Conservation (phyloP, 1,139 yeast species). For the Candida neerlandica region DNA sequence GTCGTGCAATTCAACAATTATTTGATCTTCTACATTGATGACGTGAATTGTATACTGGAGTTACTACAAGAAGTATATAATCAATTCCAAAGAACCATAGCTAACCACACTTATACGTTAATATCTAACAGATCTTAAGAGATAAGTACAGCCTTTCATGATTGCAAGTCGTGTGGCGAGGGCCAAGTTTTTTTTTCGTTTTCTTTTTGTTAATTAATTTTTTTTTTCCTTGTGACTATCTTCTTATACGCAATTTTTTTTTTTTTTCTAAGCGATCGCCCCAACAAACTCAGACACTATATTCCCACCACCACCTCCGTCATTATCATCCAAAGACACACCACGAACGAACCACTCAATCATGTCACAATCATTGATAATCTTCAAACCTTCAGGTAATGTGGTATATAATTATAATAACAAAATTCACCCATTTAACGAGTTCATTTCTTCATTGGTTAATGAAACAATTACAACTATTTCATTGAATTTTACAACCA, state of each 20-base stretch:
- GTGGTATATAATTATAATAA: slow-evolving; percentile 41
- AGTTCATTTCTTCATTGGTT: slow-evolving; percentile 38
- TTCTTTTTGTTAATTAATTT: background rate
- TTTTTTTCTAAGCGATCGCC: background rate
- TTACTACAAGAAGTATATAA: too few relatives aligned
- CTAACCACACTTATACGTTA: background rate
- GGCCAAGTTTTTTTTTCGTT: background rate
- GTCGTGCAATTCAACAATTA: background rate
- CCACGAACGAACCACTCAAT: background rate
- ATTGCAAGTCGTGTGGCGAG: background rate
- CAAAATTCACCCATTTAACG: slow-evolving; percentile 45
- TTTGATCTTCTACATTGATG: too few relatives aligned
- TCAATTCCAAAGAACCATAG: background rate
- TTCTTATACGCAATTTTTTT: slow-evolving; percentile 1
- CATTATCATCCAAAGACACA: background rate
- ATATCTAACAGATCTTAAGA: too few relatives aligned
- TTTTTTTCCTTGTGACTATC: slow-evolving; percentile 4
- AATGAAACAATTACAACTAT: slow-evolving; percentile 38
- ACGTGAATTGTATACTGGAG: too few relatives aligned
- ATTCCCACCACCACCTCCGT: background rate
- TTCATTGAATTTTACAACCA: slow-evolving; percentile 39
- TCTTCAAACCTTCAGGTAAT: slow-evolving; percentile 41
- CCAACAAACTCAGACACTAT: background rate
- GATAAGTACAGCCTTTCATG: background rate
- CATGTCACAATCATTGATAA: slow-evolving; percentile 38